A percentile compares a stretch with the other conserved stretches of the same genome.
phyloP scores from a whole-genome alignment of 352 stramenopile genomes.

The Pythium oligandrum region DNA sequence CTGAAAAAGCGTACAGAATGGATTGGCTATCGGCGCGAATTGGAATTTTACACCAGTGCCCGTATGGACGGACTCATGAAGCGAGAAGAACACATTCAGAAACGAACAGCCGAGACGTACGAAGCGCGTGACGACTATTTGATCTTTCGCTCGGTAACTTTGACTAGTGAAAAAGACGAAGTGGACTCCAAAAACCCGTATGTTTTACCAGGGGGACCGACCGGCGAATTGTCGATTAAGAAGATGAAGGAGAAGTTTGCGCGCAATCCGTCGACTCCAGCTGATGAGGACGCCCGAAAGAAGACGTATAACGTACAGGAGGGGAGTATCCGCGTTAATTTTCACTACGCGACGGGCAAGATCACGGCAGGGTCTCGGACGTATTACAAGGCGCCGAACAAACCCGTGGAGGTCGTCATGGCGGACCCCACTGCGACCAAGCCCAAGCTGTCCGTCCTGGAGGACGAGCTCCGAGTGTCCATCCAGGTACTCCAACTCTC shows the following conservation, averaged over 20 bases:
- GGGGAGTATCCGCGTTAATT: constrained; percentile 84
- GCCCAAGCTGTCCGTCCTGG: constrained; percentile 70
- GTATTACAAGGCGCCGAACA: constrained; percentile 75
- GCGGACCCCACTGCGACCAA: constrained; percentile 57
- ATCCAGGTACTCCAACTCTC: constrained; percentile 32
- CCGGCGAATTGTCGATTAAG: constrained; percentile 79
- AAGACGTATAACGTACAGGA: constrained; percentile 90
- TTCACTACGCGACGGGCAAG: constrained; percentile 90
- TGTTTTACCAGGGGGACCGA: constrained; percentile 60
- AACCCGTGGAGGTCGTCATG: constrained; percentile 67
- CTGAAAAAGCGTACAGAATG: constrained; percentile 83
- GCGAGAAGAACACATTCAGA: constrained; percentile 86
- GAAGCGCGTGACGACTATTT: constrained; percentile 84
- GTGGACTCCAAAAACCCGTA: constrained; percentile 77
- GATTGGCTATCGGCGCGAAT: constrained; percentile 79
- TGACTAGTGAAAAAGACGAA: constrained; percentile 75
- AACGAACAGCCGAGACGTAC: constrained; percentile 85
- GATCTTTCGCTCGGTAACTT: constrained; percentile 72
- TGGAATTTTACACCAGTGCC: constrained; percentile 90
- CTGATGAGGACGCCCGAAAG: constrained; percentile 85
- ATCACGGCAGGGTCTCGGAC: constrained; percentile 81
- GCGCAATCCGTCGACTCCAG: constrained; percentile 41
- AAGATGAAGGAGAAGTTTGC: constrained; percentile 94
- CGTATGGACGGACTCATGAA: constrained; percentile 85
- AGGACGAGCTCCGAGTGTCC: constrained; percentile 59